A percentile compares a stretch with the other conserved stretches of the same genome.
These are phyloP conservation scores for Neurospora sp. DNA, from an alignment of 495 filamentous ascomycete species.

Conservation along the genomic window DNA sequence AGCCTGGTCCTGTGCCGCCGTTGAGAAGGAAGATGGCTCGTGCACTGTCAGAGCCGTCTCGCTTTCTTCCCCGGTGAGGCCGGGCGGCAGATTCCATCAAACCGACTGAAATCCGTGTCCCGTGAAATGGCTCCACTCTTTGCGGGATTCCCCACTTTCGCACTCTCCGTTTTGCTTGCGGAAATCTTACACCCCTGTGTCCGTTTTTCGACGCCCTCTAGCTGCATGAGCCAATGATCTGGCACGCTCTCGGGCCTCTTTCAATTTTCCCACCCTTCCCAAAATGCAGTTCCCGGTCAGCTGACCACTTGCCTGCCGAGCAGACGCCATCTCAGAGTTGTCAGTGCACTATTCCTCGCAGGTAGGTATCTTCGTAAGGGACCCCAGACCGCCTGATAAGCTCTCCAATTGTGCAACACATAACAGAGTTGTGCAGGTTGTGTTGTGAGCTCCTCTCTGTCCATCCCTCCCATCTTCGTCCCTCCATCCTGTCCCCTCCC, in stretches of 20 bases:
- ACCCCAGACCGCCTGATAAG: not conserved
- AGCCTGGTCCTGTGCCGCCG: conserved; percentile 9
- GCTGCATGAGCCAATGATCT: not conserved
- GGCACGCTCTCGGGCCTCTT: no score
- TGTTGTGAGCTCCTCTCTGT: not conserved
- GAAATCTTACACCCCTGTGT: not conserved
- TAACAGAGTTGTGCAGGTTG: not conserved
- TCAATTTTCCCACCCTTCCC: not conserved
- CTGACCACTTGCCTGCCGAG: not conserved
- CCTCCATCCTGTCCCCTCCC: not conserved
- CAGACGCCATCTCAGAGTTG: not conserved
- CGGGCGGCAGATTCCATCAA: conserved; percentile 7
- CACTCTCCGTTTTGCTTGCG: not conserved
- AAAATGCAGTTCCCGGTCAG: not conserved
- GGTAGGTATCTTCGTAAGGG: not conserved
- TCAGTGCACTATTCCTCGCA: not conserved
- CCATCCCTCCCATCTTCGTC: not conserved
- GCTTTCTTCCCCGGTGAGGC: conserved; percentile 14
- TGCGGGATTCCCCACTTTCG: not conserved
- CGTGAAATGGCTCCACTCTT: not conserved
- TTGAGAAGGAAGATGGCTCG: not conserved
- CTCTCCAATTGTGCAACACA: not conserved
- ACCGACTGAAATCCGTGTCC: not conserved
- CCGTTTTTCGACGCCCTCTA: not conserved
- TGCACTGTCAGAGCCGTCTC: not conserved